Evolutionary conservation across 2,329 filamentous ascomycete species (phyloP).

Genomic region (Colletotrichum noveboracense): DNA sequence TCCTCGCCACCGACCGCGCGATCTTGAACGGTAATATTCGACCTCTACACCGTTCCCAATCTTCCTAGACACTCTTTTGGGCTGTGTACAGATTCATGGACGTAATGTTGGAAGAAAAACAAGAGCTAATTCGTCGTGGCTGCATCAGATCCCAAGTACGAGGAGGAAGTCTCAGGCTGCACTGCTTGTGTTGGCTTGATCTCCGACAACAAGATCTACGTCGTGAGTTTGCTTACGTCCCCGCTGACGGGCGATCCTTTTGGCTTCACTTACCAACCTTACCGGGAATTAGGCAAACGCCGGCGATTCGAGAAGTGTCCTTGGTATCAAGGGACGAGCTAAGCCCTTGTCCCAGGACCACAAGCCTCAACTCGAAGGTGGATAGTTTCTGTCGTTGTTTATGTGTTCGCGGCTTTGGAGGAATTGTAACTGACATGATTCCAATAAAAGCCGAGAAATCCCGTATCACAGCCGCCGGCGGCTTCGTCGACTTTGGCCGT

Average conservation of each 20-base stretch:
- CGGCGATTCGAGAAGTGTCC: slow-evolving; percentile 91
- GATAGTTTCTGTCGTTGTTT: slow-evolving; percentile 24
- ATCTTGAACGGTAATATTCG: slow-evolving; percentile 82
- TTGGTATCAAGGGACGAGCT: slow-evolving; percentile 95
- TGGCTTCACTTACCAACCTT: slow-evolving; percentile 25
- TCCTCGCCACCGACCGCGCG: slow-evolving; percentile 92
- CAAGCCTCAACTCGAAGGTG: slow-evolving; percentile 98
- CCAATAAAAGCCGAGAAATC: slow-evolving; percentile 82
- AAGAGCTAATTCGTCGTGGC: slow-evolving; percentile 3
- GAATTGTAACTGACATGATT: not conserved
- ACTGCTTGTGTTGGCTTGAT: slow-evolving; percentile 92
- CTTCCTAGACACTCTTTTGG: not conserved
- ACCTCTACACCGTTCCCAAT: slow-evolving; percentile 26
- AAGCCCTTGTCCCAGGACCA: slow-evolving; percentile 99
- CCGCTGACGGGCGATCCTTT: slow-evolving; percentile 23
- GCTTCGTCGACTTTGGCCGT: slow-evolving; percentile 97
- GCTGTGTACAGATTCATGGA: not conserved
- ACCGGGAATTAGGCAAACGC: slow-evolving; percentile 79
- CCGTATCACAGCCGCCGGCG: slow-evolving; percentile 92
- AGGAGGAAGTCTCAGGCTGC: slow-evolving; percentile 97
- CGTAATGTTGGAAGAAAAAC: not conserved
- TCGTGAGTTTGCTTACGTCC: slow-evolving; percentile 68
- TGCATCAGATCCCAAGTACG: slow-evolving; percentile 85
- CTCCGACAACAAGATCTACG: slow-evolving; percentile 89
- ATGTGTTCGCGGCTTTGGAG: not conserved